These are phyloP conservation scores for Petunia axillaris DNA, from an alignment of 257 asterid genomes.

Conservation along the genomic window DNA sequence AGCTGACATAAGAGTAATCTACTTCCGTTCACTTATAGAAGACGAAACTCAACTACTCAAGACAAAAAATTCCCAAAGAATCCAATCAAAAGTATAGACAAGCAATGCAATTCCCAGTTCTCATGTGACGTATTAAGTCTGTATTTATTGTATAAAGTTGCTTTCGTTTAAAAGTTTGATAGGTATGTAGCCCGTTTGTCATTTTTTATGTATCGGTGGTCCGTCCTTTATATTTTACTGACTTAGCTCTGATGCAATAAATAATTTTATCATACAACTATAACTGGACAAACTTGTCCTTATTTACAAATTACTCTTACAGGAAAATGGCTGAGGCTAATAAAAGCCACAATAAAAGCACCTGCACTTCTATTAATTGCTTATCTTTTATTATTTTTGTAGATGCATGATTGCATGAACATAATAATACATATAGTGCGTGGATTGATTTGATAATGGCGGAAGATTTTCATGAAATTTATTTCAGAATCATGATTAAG, in stretches of 20 bases:
- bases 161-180: constrained; percentile 15
- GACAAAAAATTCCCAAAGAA: background rate
- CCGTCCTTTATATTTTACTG: background rate
- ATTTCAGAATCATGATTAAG: background rate
- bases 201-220: background rate
- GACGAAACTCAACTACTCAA: too few relatives aligned
- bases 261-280: background rate
- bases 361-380: background rate
- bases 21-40: too few relatives aligned
- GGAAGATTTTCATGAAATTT: background rate
- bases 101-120: background rate
- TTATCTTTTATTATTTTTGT: too few relatives aligned
- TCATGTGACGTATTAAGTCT: constrained; percentile 18
- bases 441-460: background rate
- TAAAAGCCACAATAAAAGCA: constrained; percentile 2
- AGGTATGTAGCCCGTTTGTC: background rate
- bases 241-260: background rate
- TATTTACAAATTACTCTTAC: background rate
- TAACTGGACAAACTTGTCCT: background rate
- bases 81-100: too few relatives aligned
- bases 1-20: too few relatives aligned
- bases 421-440: background rate
- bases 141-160: background rate
- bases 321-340: background rate
- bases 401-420: background rate